These are phyloP conservation scores for Kuraishia cidri DNA, from an alignment of 805 yeast species.

Conservation along the genomic window DNA sequence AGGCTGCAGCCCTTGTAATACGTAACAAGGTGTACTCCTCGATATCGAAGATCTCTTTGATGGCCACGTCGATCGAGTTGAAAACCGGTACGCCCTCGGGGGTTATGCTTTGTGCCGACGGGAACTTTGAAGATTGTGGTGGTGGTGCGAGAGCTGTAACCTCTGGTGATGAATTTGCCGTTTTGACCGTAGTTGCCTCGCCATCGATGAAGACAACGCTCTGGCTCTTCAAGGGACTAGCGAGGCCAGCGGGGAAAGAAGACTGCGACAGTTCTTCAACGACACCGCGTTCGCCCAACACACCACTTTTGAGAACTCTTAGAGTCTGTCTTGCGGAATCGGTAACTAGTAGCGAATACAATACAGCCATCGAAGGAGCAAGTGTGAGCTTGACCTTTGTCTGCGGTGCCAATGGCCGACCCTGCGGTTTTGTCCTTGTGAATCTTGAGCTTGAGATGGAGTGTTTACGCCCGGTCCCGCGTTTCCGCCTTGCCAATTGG, in stretches of 20 bases:
- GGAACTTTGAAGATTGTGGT: not conserved
- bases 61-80: constrained; percentile 36
- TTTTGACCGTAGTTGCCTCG: too few relatives aligned
- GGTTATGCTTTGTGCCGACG: not conserved
- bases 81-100: constrained; percentile 14
- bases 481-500: constrained; percentile 2
- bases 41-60: constrained; percentile 29
- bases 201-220: not conserved
- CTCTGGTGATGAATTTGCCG: too few relatives aligned
- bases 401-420: constrained; percentile 40
- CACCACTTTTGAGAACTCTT: constrained; percentile 11
- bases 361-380: constrained; percentile 30
- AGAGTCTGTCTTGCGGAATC: constrained; percentile 14
- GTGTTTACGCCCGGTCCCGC: not conserved
- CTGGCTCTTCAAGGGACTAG: not conserved
- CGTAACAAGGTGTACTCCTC: constrained; percentile 36
- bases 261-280: constrained; percentile 2
- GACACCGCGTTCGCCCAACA: constrained; percentile 3
- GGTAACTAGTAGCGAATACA: constrained; percentile 32
- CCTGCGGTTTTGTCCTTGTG: constrained; percentile 15
- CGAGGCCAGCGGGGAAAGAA: constrained; percentile 2
- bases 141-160: not conserved
- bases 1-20: constrained; percentile 46
- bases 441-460: not conserved
- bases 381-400: constrained; percentile 38